Percentiles rank a stretch among this genome's conserved stretches.
Conservation (phyloP, 1,139 yeast species). For the Groenewaldozyma sp. region DNA sequence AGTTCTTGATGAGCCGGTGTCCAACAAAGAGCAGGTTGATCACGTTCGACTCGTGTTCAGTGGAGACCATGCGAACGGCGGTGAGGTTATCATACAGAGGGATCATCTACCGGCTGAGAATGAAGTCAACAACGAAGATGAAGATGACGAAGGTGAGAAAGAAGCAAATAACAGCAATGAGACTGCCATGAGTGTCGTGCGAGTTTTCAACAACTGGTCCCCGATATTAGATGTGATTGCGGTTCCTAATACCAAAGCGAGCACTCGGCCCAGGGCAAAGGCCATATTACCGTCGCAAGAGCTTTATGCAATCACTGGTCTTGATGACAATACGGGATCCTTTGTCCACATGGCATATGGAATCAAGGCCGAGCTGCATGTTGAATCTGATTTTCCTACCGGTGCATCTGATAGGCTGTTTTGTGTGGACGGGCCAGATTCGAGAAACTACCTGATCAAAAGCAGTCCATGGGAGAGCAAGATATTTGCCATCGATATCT, state of each 20-base stretch:
- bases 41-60: conserved; percentile 2
- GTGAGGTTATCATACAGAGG: background rate
- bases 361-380: conserved; percentile 2
- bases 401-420: conserved; percentile 1
- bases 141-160: too few species aligned
- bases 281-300: conserved; percentile 1
- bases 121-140: background rate
- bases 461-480: conserved; percentile 6
- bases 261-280: background rate
- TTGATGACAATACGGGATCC: conserved; percentile 2
- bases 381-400: conserved; percentile 5
- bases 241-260: background rate
- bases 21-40: background rate
- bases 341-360: conserved; percentile 4
- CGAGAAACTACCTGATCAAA: background rate
- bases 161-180: too few species aligned
- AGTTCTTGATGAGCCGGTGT: background rate
- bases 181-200: background rate
- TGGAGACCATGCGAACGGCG: conserved; percentile 7
- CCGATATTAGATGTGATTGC: conserved; percentile 4
- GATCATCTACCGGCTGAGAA: background rate
- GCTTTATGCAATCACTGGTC: conserved; percentile 4
- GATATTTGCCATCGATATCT: conserved; percentile 1
- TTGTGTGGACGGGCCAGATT: background rate
- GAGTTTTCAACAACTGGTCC: conserved; percentile 5